Evolutionary conservation across 768 basidiomycete genomes (phyloP).

Genomic region (Austroboletus festivus): DNA sequence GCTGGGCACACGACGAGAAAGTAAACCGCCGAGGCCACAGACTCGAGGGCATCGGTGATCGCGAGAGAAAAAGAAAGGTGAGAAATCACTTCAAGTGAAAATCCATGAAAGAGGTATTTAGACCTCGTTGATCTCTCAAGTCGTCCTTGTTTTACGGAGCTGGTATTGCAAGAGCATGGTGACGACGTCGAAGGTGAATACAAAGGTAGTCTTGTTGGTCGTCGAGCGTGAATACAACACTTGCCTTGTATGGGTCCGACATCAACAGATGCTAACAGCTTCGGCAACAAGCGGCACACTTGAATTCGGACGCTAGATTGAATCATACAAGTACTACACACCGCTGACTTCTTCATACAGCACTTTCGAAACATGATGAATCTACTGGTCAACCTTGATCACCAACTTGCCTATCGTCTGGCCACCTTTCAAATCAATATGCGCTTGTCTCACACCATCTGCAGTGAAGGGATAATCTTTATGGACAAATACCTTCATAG

Average conservation of each 20-base stretch:
- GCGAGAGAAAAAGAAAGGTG: slow-evolving; percentile 6
- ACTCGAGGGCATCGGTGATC: slow-evolving; percentile 22
- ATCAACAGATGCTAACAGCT: neutral
- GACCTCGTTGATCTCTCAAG: slow-evolving; percentile 14
- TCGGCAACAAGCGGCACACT: too few species aligned
- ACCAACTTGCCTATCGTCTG: slow-evolving; percentile 85
- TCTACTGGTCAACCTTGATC: slow-evolving; percentile 53
- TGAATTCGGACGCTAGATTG: too few species aligned
- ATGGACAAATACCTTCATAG: slow-evolving; percentile 63
- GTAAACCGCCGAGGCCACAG: slow-evolving; percentile 21
- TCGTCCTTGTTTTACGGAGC: slow-evolving; percentile 22
- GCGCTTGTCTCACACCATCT: slow-evolving; percentile 74
- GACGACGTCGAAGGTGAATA: slow-evolving; percentile 18
- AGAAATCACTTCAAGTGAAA: neutral
- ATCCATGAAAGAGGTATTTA: slow-evolving; percentile 15
- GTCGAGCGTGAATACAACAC: slow-evolving; percentile 21
- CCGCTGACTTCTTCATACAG: neutral
- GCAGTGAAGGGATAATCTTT: slow-evolving; percentile 82
- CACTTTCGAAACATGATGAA: too few species aligned
- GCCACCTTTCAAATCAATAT: slow-evolving; percentile 72
- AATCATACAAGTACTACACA: slow-evolving; percentile 5
- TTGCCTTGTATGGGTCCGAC: slow-evolving; percentile 15
- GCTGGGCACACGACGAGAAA: slow-evolving; percentile 15
- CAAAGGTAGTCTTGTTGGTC: slow-evolving; percentile 20
- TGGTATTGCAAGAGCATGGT: slow-evolving; percentile 10